Evolutionary conservation across 1,284 basidiomycete genomes (phyloP).

Genomic region (Heterobasidion occidentale): DNA sequence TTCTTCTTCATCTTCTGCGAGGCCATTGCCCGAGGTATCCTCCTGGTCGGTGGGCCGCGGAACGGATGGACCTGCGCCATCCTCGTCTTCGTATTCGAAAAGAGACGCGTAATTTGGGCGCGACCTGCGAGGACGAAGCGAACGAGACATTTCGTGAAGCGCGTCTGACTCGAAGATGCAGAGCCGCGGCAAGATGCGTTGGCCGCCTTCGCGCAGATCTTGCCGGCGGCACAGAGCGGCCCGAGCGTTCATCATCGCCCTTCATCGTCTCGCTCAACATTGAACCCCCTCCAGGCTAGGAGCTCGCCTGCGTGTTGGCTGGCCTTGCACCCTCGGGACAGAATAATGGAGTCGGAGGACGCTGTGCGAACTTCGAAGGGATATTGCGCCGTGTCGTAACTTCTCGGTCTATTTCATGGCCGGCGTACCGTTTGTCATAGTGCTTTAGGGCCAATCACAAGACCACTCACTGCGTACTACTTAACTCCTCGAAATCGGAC

Average conservation of each 20-base stretch:
- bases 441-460: too few relatives aligned
- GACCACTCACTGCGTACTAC: too few relatives aligned
- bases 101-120: slow-evolving; percentile 8
- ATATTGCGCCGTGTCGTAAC: too few relatives aligned
- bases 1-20: slow-evolving; percentile 20
- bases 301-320: too few relatives aligned
- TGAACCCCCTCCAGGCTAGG: not conserved
- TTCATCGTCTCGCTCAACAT: not conserved
- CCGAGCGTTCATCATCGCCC: not conserved
- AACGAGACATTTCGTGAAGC: slow-evolving; percentile 6
- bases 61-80: slow-evolving; percentile 6
- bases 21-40: slow-evolving; percentile 32
- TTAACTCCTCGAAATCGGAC: too few relatives aligned
- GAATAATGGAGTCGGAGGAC: too few relatives aligned
- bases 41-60: slow-evolving; percentile 15
- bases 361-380: too few relatives aligned
- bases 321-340: too few relatives aligned
- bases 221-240: not conserved
- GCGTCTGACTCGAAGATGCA: not conserved
- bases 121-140: slow-evolving; percentile 11
- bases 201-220: not conserved
- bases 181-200: not conserved
- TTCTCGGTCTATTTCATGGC: too few relatives aligned
- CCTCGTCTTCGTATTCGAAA: slow-evolving; percentile 2
- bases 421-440: too few relatives aligned